phyloP scores from a whole-genome alignment of 2,329 filamentous ascomycete genomes.

The Xylaria sp. region DNA sequence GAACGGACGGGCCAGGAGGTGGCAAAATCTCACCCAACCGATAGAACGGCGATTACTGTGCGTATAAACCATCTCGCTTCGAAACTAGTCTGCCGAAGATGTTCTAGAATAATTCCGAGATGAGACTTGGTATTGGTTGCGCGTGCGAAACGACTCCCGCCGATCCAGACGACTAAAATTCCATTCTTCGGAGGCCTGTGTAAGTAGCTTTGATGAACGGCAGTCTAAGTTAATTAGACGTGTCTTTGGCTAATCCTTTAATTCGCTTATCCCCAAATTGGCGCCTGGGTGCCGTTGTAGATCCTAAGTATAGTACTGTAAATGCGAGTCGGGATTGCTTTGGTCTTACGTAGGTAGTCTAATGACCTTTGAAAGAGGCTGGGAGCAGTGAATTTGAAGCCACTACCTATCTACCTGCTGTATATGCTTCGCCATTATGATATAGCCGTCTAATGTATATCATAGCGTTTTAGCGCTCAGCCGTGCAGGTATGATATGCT shows the following conservation, averaged over 20 bases:
- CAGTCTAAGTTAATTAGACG: too few relatives aligned
- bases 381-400: too few relatives aligned
- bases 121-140: background rate
- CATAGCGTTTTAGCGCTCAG: background rate
- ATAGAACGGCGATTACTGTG: constrained; percentile 1
- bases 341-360: too few relatives aligned
- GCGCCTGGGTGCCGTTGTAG: background rate
- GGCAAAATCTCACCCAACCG: constrained; percentile 29
- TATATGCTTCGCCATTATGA: too few relatives aligned
- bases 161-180: background rate
- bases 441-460: too few relatives aligned
- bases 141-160: background rate
- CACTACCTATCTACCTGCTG: too few relatives aligned
- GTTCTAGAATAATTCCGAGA: constrained; percentile 25
- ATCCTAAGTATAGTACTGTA: too few relatives aligned
- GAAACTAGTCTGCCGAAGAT: constrained; percentile 13
- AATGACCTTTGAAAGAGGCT: too few relatives aligned
- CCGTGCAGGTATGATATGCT: background rate
- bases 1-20: constrained; percentile 41
- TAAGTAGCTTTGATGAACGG: background rate
- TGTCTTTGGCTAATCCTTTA: background rate
- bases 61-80: constrained; percentile 16
- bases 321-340: too few relatives aligned
- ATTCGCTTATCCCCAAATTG: background rate
- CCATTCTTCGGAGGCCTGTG: too few relatives aligned